Base-by-base conservation (phyloP, 2,329 filamentous ascomycete species). In the Tympanopsis confertula region DNA sequence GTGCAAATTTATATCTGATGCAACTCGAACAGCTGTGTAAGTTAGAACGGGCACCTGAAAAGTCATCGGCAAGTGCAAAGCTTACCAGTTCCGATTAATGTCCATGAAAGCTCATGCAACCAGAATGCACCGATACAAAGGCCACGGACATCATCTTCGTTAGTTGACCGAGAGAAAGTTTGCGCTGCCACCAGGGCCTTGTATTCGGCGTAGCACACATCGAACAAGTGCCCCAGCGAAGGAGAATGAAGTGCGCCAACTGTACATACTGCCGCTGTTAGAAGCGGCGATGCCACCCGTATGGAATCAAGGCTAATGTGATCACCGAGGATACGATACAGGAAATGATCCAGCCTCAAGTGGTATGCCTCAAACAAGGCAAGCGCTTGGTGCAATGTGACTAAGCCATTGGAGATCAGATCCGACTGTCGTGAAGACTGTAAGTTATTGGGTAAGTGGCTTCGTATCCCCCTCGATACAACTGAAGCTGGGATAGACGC, bases 111-210 rank as follows among this genome's bases (percentile, higher is more conserved):
- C 4, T 50, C 49, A 30, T 39, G 44, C 5, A 62, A 42, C 57
- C 57, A 61, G 40, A 61, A 54, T 5, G 58, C 56, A n/a, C 51
- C 58, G 20, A 61, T 54, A 35, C 50, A 54, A 1, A 60, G 47
- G 7, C 47, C 57, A 24, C 54, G 51, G 4, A 52, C 44, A 39
- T 52, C 50, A 35, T 53, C 47, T n/a, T 51, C 42, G 29, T 38
- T 44, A 33, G 50, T 45, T 13, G 28, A 38, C 4, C 30, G 33
- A 5, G 41, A 41, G 20, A 46, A 44, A 20, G 42, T 32, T 20
- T 39, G 41, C 17, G 30, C 30, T 12, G 38, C 47, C 18, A 42
- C 37, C 29, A n/a, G n/a, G n/a, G n/a, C n/a, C n/a, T n/a, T n/a
- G n/a, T n/a, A n/a, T 45, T 42, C 26, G 20, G 41, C 17, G 35